Percentiles rank a stretch among this genome's conserved stretches.
Evolutionary conservation across 2,329 filamentous ascomycete species (phyloP).

Genomic region (Trichoderma guizhouense): DNA sequence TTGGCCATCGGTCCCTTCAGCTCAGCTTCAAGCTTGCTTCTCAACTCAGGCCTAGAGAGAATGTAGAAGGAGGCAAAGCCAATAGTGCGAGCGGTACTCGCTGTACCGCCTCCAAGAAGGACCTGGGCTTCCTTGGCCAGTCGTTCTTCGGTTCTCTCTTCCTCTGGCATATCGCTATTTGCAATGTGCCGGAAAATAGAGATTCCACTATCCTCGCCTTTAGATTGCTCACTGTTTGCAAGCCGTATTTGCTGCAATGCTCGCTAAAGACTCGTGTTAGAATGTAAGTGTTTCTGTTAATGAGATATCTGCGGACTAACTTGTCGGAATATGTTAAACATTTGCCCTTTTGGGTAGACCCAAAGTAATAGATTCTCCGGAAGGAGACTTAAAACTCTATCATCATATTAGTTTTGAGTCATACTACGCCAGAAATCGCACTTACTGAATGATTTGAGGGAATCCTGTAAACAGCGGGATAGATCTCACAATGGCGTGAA

Average conservation of each 20-base stretch:
- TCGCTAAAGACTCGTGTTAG: not conserved
- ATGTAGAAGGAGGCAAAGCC: conserved; percentile 2
- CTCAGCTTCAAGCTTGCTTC: not conserved
- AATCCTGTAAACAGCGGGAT: not conserved
- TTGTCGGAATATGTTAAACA: not conserved
- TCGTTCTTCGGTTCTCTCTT: not conserved
- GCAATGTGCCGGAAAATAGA: not conserved
- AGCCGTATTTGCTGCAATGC: not conserved
- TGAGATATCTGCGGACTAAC: not conserved
- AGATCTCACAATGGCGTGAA: not conserved
- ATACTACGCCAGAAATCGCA: not conserved
- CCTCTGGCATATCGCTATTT: not conserved
- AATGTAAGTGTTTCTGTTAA: not conserved
- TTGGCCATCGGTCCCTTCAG: not conserved
- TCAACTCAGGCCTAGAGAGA: not conserved
- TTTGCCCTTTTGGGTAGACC: not conserved
- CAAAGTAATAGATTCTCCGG: not conserved
- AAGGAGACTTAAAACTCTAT: not conserved
- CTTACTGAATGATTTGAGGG: not conserved
- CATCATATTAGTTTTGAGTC: not conserved
- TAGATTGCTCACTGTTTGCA: not conserved
- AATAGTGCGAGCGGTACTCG: not conserved
- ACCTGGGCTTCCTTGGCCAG: not conserved
- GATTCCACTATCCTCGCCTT: not conserved
- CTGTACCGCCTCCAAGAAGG: not conserved